A percentile compares a stretch with the other conserved stretches of the same genome.
Evolutionary conservation across 495 filamentous ascomycete genomes (phyloP).

Genomic region (Tuber magnatum): DNA sequence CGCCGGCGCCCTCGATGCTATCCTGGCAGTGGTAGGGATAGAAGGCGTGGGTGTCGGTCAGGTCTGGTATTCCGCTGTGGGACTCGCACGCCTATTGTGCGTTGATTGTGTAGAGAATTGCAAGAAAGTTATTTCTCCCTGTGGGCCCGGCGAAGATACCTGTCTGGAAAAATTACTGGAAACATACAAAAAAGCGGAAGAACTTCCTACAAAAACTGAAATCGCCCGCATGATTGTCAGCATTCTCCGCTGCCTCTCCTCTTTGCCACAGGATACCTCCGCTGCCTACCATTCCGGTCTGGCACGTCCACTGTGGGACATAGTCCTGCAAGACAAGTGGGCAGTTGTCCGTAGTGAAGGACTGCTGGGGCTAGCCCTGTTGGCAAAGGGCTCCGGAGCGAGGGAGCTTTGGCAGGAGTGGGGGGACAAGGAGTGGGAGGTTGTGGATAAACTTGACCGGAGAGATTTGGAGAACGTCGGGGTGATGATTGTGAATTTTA

Average conservation of each 20-base stretch:
- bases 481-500: constrained; percentile 31
- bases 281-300: constrained; percentile 53
- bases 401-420: constrained; percentile 22
- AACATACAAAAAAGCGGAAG: constrained; percentile 52
- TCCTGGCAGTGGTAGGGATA: constrained; percentile 52
- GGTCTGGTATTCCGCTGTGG: constrained; percentile 62
- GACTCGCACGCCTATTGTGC: constrained; percentile 58
- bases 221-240: constrained; percentile 60
- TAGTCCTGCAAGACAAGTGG: constrained; percentile 62
- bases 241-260: constrained; percentile 56
- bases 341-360: constrained; percentile 64
- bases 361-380: constrained; percentile 67
- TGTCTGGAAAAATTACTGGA: constrained; percentile 52
- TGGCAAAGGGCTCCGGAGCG: constrained; percentile 47
- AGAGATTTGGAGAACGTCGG: constrained; percentile 33
- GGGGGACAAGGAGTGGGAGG: constrained; percentile 22
- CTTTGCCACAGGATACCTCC: neutral
- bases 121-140: neutral
- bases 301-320: constrained; percentile 51
- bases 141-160: constrained; percentile 46
- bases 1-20: constrained; percentile 46
- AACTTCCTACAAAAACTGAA: constrained; percentile 62
- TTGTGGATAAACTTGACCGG: constrained; percentile 17
- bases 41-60: constrained; percentile 60
- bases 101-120: constrained; percentile 37